Conservation (phyloP, 164 flowering plant genomes). For the Cinnamomum micranthum region DNA sequence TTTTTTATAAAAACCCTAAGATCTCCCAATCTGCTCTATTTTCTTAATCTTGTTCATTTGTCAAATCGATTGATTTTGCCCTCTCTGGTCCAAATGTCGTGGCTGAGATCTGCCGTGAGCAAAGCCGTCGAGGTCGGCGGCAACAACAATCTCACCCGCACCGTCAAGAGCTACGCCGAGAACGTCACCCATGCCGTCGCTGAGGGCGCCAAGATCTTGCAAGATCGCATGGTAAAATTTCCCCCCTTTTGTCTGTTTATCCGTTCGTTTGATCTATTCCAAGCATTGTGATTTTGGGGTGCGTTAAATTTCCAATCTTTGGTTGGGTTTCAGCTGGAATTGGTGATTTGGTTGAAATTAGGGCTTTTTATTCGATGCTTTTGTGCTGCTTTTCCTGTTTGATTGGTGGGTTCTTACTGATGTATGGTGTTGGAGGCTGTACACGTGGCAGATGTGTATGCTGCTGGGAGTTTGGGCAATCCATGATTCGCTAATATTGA, state of each 20-base stretch:
- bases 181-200: constrained; percentile 69
- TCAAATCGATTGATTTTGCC: not conserved
- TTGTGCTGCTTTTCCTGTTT: no score
- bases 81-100: constrained; percentile 37
- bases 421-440: no score
- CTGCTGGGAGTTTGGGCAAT: no score
- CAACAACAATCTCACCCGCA: constrained; percentile 51
- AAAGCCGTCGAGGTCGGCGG: constrained; percentile 78
- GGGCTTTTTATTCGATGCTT: no score
- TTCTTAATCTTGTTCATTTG: not conserved
- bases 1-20: no score
- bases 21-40: no score
- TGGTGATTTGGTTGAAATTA: not conserved
- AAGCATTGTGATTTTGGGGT: not conserved
- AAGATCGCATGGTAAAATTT: constrained; percentile 59
- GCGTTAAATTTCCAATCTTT: not conserved
- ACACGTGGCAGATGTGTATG: no score
- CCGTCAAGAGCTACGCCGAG: constrained; percentile 60
- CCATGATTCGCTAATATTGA: no score
- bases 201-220: constrained; percentile 68
- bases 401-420: no score
- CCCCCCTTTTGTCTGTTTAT: not conserved
- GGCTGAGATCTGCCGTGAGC: constrained; percentile 72
- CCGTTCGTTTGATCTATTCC: not conserved
- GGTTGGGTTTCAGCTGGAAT: not conserved